Evolutionary conservation across 2,329 filamentous ascomycete species (phyloP), one percentile per base, ranked within the genome.

Genomic region (Neopestalotiopsis rosae): DNA sequence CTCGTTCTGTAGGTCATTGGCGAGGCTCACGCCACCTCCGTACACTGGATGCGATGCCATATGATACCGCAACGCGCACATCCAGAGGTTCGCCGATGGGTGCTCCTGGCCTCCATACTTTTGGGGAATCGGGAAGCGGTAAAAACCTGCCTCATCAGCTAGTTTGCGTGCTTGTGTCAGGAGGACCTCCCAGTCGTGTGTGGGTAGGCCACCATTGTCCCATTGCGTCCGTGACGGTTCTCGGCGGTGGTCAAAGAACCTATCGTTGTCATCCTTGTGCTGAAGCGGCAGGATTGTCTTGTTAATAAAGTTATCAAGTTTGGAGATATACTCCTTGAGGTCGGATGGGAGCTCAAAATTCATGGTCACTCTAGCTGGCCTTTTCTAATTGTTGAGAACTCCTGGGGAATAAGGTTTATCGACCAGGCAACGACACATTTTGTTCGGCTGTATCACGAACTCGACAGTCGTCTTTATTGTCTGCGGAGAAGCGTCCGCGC

Each of bases 171-270:
- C 84, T 75, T 88, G 76, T 5, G 69, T 74, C 14, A 90, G 79
- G 0, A 91, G 78, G 1, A 80, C 79, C 72, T 91, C 88, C 89
- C 88, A 91, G 73, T 90, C 88, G 59, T 82, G 77, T 5, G 83
- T 83, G 0, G 89, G 89, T 2, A 90, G 81, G 2, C 89, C 88
- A 68, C 81, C 79, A 56, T 85, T 84, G 67, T 86, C 84, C 87
- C 88, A 91, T 74, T 91, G 84, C 1, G 89, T 91, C 42, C 89
- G 86, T 6, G 87, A 81, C 73, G 90, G 84, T 73, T 91, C 89
- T 71, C 89, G 86, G 20, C 89, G 85, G 77, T 91, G 86, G 76
- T 91, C 88, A 78, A 91, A 91, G 84, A 91, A 91, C 69, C 88
- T 85, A 67, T 88, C 82, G 74, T 91, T 91, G 76, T 90, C 87